Percentiles rank a stretch among this genome's conserved stretches.
phyloP scores from a whole-genome alignment of 1,284 basidiomycete species.

The Kalmanozyma brasiliensis region DNA sequence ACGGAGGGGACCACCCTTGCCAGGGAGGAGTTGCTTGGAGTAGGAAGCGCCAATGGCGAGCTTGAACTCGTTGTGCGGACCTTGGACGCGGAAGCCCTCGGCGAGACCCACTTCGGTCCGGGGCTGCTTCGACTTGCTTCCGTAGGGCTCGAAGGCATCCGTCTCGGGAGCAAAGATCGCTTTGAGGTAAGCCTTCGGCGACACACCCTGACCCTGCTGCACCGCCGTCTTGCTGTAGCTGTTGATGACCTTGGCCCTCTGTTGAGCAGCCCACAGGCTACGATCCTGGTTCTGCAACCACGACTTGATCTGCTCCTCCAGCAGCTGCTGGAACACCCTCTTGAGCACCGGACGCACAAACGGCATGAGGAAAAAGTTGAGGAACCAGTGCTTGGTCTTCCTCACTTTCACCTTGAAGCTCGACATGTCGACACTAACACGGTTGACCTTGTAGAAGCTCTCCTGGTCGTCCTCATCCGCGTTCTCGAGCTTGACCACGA shows the following conservation, averaged over 20 bases:
- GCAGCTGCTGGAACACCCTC: slow-evolving; percentile 56
- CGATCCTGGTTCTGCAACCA: slow-evolving; percentile 58
- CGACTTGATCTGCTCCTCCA: slow-evolving; percentile 68
- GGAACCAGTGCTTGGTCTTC: slow-evolving; percentile 58
- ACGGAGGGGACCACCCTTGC: slow-evolving; percentile 57
- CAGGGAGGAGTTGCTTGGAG: slow-evolving; percentile 68
- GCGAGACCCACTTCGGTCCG: slow-evolving; percentile 36
- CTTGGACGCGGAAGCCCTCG: slow-evolving; percentile 56
- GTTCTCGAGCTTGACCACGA: slow-evolving; percentile 70
- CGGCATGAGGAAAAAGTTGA: slow-evolving; percentile 64
- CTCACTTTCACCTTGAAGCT: slow-evolving; percentile 63
- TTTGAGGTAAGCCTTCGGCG: slow-evolving; percentile 69
- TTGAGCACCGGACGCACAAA: slow-evolving; percentile 56
- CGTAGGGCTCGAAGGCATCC: slow-evolving; percentile 58
- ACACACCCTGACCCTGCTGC: slow-evolving; percentile 63
- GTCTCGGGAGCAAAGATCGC: slow-evolving; percentile 69
- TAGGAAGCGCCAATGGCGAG: slow-evolving; percentile 71
- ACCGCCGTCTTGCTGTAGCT: slow-evolving; percentile 53
- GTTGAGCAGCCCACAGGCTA: slow-evolving; percentile 68
- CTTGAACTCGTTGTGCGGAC: slow-evolving; percentile 69
- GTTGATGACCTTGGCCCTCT: slow-evolving; percentile 70
- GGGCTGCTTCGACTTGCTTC: slow-evolving; percentile 68
- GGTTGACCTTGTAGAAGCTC: slow-evolving; percentile 71
- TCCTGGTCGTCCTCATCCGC: slow-evolving; percentile 70
- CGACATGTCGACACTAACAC: slow-evolving; percentile 69